Evolutionary conservation across 2,329 filamentous ascomycete species (phyloP).

Genomic region (Alternaria sp.): DNA sequence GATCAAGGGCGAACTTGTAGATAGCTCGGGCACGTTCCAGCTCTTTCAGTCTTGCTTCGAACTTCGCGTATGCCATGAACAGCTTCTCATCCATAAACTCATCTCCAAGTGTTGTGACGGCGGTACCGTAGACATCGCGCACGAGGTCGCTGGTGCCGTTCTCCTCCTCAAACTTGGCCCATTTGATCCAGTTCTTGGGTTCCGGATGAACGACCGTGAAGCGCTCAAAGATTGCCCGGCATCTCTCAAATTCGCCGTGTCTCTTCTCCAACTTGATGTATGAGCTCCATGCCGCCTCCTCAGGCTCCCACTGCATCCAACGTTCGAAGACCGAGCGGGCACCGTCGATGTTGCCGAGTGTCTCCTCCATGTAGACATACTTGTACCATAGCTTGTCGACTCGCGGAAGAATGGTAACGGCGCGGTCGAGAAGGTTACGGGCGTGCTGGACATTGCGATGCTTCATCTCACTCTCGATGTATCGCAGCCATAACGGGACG

Average conservation of each 20-base stretch:
- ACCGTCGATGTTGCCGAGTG: slow-evolving; percentile 89
- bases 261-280: slow-evolving; percentile 98
- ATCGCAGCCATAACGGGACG: slow-evolving; percentile 86
- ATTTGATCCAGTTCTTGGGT: slow-evolving; percentile 72
- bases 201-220: slow-evolving; percentile 75
- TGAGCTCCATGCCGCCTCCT: slow-evolving; percentile 92
- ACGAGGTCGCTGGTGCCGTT: slow-evolving; percentile 90
- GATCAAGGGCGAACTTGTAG: slow-evolving; percentile 95
- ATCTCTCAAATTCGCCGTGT: slow-evolving; percentile 88
- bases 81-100: slow-evolving; percentile 96
- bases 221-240: slow-evolving; percentile 85
- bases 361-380: slow-evolving; percentile 99
- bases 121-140: slow-evolving; percentile 86
- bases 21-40: slow-evolving; percentile 92
- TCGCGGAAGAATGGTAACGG: slow-evolving; percentile 88
- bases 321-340: slow-evolving; percentile 94
- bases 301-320: slow-evolving; percentile 98
- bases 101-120: slow-evolving; percentile 88
- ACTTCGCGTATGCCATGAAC: slow-evolving; percentile 94
- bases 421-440: slow-evolving; percentile 89
- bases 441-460: slow-evolving; percentile 81
- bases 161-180: slow-evolving; percentile 97
- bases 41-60: slow-evolving; percentile 93
- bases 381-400: slow-evolving; percentile 99
- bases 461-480: slow-evolving; percentile 97